phyloP scores from a whole-genome alignment of 768 basidiomycete genomes.

The Tephrocybe sp. region DNA sequence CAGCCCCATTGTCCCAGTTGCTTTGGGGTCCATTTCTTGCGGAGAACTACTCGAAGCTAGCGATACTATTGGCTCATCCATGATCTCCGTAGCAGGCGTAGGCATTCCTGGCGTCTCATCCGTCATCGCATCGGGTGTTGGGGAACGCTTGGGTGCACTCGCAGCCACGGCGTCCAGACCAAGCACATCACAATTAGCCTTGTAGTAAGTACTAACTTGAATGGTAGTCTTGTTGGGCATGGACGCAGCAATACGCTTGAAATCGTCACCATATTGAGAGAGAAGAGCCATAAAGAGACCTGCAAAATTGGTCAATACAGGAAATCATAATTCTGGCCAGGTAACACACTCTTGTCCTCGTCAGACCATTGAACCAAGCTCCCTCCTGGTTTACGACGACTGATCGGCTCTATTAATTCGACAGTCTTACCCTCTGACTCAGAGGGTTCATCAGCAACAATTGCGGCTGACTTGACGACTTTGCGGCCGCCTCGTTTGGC shows the following conservation, averaged over 20 bases:
- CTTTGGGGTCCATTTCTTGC: conserved; percentile 2
- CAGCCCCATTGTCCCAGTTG: conserved; percentile 4
- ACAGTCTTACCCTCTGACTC: conserved; percentile 29
- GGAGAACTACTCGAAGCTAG: conserved; percentile 9
- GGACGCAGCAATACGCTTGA: conserved; percentile 64
- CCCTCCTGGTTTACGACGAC: conserved; percentile 24
- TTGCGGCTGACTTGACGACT: conserved; percentile 42
- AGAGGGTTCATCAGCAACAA: conserved; percentile 33
- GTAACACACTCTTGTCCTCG: conserved; percentile 57
- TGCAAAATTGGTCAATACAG: conserved; percentile 21
- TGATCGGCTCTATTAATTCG: conserved; percentile 18
- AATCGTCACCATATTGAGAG: conserved; percentile 61
- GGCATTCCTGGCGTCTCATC: conserved; percentile 24
- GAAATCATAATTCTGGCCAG: not conserved
- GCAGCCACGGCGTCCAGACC: conserved; percentile 40
- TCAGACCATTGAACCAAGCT: conserved; percentile 55
- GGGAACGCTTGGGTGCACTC: conserved; percentile 40
- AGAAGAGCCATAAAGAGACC: conserved; percentile 55
- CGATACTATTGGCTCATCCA: conserved; percentile 22
- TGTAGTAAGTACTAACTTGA: conserved; percentile 55
- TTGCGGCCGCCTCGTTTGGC: conserved; percentile 36
- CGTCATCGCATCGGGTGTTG: conserved; percentile 25
- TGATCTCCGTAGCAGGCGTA: conserved; percentile 10
- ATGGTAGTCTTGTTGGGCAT: conserved; percentile 64
- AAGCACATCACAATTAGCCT: conserved; percentile 37